Conservation (phyloP, 306 rosid genomes). For the Lathyrus tuberosus region DNA sequence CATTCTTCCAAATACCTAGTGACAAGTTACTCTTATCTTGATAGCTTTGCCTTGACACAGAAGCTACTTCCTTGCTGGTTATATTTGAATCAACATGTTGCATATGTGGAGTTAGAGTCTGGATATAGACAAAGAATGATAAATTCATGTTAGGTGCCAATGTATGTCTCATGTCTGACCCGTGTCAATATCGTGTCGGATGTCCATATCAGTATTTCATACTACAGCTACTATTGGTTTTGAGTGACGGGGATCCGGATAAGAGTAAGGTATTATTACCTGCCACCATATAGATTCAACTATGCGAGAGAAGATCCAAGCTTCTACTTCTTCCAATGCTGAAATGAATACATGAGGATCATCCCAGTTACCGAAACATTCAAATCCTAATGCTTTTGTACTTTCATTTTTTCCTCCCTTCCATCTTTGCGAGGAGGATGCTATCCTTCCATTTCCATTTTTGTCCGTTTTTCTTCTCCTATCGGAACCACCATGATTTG, state of each 20-base stretch:
- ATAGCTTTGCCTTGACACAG: slow-evolving; percentile 50
- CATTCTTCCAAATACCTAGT: slow-evolving; percentile 84
- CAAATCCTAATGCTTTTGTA: slow-evolving; percentile 37
- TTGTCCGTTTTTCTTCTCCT: slow-evolving; percentile 50
- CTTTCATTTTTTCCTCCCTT: slow-evolving; percentile 56
- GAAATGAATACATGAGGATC: slow-evolving; percentile 58
- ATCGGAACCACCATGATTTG: slow-evolving; percentile 47
- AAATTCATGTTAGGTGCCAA: slow-evolving; percentile 34
- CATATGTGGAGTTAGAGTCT: slow-evolving; percentile 93
- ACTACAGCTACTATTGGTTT: no score
- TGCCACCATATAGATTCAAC: slow-evolving; percentile 99
- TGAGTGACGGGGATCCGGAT: background rate
- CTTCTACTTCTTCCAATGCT: slow-evolving; percentile 82
- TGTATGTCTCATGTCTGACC: background rate
- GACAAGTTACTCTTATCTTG: slow-evolving; percentile 68
- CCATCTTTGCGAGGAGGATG: slow-evolving; percentile 59
- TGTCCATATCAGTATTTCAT: no score
- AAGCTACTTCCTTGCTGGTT: slow-evolving; percentile 38
- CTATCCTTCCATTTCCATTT: slow-evolving; percentile 47
- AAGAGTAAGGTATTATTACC: slow-evolving; percentile 47
- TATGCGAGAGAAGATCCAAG: slow-evolving; percentile 91
- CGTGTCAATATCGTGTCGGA: no score
- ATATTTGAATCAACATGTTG: slow-evolving; percentile 59
- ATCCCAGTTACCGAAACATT: slow-evolving; percentile 62
- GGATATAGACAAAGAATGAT: slow-evolving; percentile 40